A percentile compares a stretch with the other conserved stretches of the same genome.
Conservation (phyloP, 2,329 filamentous ascomycete species). For the Cladobotryum mycophilum region DNA sequence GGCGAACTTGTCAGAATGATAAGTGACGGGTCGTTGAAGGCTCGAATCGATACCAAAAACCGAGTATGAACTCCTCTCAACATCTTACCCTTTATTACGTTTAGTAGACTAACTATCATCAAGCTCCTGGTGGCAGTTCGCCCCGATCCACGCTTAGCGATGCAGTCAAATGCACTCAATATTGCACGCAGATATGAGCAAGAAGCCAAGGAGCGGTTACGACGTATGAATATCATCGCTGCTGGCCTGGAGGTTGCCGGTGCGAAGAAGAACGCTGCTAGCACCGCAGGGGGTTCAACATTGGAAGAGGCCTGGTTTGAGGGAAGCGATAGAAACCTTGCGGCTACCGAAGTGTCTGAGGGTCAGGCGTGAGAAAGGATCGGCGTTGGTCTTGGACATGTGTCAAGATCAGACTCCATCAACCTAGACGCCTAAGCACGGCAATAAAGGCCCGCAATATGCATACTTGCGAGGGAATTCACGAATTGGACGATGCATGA, state of each 20-base stretch:
- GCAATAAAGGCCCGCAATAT: background rate
- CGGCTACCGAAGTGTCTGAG: constrained; percentile 3
- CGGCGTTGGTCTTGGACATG: background rate
- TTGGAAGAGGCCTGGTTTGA: constrained; percentile 31
- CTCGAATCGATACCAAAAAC: constrained; percentile 79
- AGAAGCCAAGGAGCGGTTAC: constrained; percentile 68
- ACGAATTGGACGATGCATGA: background rate
- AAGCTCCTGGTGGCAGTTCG: constrained; percentile 68
- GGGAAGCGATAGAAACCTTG: constrained; percentile 15
- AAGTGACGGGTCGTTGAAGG: constrained; percentile 61
- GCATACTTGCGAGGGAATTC: background rate
- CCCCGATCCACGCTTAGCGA: constrained; percentile 57
- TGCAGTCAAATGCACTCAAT: constrained; percentile 64
- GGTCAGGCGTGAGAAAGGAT: background rate
- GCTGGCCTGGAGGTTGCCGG: constrained; percentile 64
- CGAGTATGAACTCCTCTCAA: constrained; percentile 38
- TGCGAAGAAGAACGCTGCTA: constrained; percentile 16
- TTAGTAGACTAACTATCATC: background rate
- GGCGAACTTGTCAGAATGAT: constrained; percentile 77
- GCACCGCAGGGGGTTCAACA: constrained; percentile 7
- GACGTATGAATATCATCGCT: constrained; percentile 68
- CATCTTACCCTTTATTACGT: background rate
- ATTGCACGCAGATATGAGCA: constrained; percentile 66
- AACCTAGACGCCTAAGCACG: background rate
- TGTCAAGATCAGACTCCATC: background rate